Evolutionary conservation across 345 rosid genomes (phyloP), one percentile per base, ranked within the genome.

Genomic region (Aethionema arabicum): DNA sequence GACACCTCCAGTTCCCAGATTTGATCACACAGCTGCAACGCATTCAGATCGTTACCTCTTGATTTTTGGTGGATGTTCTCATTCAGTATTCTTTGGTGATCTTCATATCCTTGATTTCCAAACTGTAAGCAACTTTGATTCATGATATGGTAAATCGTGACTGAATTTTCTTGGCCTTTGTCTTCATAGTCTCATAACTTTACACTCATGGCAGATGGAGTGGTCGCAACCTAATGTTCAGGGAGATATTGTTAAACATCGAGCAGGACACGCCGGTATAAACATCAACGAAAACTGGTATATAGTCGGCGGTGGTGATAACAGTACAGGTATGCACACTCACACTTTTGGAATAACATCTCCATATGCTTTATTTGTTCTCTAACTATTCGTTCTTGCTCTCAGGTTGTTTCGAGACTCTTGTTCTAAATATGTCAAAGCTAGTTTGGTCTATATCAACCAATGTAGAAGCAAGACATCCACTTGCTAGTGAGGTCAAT

Each of bases 241-340:
- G 72, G 91, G 95, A 65, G 88, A 83, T 75, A 45, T 61, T 63
- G 85, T 87, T 60, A 67, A 77, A 62, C 81, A 96, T 73, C 82
- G 97, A 74, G 99, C 99, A 54, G 99, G 99, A 67, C 99, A 87
- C 68, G 86, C 99, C 21, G 80, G 87, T 77, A 76, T 84, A 60
- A 66, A 86, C 65, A 76, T 93, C 72, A 92, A 68, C 15, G 96
- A 82, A 59, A 85, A 82, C 73, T 93, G 96, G 95, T 86, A 84
- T 61, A 85, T 90, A 5, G 99, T 84, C 35, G 99, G 99, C 41
- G 99, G 99, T 44, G 99, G 99, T 56, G 97, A 93, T 79, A 93
- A 87, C 78, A 85, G 75, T 61, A 90, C 80, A 45, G 97, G 99
- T 93, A 77, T 16, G 67, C 50, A 33, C 64, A 54, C 48, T 50